Conservation (phyloP, 768 basidiomycete species). For the Naematelia encephala region DNA sequence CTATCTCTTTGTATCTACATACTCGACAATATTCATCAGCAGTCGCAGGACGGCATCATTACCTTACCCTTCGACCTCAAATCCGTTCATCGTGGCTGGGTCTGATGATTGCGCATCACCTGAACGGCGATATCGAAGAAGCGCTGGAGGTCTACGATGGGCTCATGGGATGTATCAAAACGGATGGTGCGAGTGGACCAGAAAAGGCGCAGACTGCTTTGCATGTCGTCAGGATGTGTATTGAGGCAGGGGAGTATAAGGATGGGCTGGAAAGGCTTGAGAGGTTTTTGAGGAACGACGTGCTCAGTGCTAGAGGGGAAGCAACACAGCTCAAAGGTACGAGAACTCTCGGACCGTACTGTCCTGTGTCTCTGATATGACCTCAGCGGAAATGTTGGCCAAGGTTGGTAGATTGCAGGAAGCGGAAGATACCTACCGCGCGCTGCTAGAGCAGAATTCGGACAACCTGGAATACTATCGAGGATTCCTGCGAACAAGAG, state of each 20-base stretch:
- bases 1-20: constrained; percentile 83
- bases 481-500: constrained; percentile 66
- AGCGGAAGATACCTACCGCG: constrained; percentile 75
- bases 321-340: constrained; percentile 44
- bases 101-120: constrained; percentile 80
- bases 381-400: constrained; percentile 70
- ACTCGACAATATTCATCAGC: constrained; percentile 73
- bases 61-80: constrained; percentile 75
- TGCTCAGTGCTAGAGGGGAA: constrained; percentile 44
- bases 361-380: constrained; percentile 14
- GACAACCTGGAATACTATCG: constrained; percentile 78
- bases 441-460: constrained; percentile 77
- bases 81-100: constrained; percentile 85
- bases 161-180: constrained; percentile 70
- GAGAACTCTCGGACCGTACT: no score
- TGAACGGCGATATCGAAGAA: constrained; percentile 69
- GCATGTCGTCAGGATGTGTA: constrained; percentile 42
- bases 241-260: constrained; percentile 34
- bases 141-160: constrained; percentile 70
- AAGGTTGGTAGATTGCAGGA: constrained; percentile 63
- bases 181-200: constrained; percentile 48
- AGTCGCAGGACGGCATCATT: constrained; percentile 74
- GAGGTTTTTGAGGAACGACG: constrained; percentile 27
- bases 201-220: constrained; percentile 46
- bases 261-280: constrained; percentile 44